Conservation (phyloP, 208 protist genomes). For the Acanthamoeba polyphaga region DNA sequence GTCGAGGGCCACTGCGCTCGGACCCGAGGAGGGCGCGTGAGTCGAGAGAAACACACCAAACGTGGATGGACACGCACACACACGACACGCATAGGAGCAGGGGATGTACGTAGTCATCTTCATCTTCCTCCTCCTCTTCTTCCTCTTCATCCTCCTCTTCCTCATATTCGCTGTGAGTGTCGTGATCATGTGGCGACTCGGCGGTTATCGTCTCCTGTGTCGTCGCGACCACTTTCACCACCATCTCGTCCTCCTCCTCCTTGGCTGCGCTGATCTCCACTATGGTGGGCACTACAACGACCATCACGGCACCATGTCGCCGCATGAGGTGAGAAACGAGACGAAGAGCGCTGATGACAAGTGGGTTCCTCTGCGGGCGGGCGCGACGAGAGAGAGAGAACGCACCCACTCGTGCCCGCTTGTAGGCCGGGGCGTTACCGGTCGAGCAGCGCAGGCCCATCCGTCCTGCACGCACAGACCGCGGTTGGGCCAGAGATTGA, state of each 20-base stretch:
- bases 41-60: not conserved
- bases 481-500: no score
- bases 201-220: no score
- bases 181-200: no score
- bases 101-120: no score
- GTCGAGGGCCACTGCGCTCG: not conserved
- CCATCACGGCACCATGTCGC: no score
- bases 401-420: not conserved
- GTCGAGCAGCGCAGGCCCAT: constrained; percentile 13
- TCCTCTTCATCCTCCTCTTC: not conserved
- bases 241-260: not conserved
- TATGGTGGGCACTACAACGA: not conserved
- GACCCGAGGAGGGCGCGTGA: not conserved
- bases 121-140: no score
- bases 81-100: no score
- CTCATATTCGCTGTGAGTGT: not conserved
- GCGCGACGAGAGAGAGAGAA: not conserved
- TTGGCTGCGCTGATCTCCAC: not conserved
- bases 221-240: not conserved
- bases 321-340: no score
- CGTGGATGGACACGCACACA: no score
- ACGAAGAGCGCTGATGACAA: not conserved
- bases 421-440: constrained; percentile 5
- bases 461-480: not conserved
- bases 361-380: no score